Conservation (phyloP, 1,284 basidiomycete species). For the Pascua sp. region DNA sequence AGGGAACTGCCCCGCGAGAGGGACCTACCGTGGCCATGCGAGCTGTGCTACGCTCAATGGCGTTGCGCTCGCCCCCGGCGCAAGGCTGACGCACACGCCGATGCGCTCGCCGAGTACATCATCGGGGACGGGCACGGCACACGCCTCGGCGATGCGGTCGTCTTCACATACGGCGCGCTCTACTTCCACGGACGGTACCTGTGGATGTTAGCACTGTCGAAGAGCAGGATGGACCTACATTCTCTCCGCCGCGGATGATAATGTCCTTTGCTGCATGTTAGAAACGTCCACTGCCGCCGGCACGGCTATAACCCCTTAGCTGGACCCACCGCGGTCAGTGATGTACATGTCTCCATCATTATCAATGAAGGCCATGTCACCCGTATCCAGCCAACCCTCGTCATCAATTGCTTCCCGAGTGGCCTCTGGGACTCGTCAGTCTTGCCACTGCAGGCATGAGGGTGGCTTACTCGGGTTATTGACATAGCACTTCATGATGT, state of each 20-base stretch:
- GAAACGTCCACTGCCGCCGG: slow-evolving; percentile 26
- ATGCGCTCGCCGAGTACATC: slow-evolving; percentile 38
- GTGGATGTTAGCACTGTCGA: neutral
- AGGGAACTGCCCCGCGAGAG: no score
- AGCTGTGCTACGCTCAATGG: slow-evolving; percentile 4
- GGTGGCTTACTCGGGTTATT: slow-evolving; percentile 9
- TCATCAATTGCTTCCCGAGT: slow-evolving; percentile 29
- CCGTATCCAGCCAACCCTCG: slow-evolving; percentile 46
- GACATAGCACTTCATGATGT: slow-evolving; percentile 40
- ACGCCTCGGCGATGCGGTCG: slow-evolving; percentile 33
- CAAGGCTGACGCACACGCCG: slow-evolving; percentile 32
- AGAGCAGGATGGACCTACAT: slow-evolving; percentile 8
- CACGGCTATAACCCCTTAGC: neutral
- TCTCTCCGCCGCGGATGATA: slow-evolving; percentile 46
- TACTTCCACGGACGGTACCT: slow-evolving; percentile 38
- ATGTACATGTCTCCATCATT: slow-evolving; percentile 39
- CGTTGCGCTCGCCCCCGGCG: slow-evolving; percentile 9
- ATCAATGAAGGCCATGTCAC: slow-evolving; percentile 37
- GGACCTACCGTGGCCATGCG: neutral
- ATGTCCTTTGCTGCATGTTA: slow-evolving; percentile 33
- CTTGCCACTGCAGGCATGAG: no score
- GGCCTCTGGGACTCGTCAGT: slow-evolving; percentile 17
- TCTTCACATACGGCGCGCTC: slow-evolving; percentile 42
- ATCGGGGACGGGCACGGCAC: slow-evolving; percentile 37
- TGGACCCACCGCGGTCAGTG: slow-evolving; percentile 25